These are phyloP conservation scores for Blastocystis sp. DNA, from an alignment of 352 stramenopile genomes.

Conservation along the genomic window DNA sequence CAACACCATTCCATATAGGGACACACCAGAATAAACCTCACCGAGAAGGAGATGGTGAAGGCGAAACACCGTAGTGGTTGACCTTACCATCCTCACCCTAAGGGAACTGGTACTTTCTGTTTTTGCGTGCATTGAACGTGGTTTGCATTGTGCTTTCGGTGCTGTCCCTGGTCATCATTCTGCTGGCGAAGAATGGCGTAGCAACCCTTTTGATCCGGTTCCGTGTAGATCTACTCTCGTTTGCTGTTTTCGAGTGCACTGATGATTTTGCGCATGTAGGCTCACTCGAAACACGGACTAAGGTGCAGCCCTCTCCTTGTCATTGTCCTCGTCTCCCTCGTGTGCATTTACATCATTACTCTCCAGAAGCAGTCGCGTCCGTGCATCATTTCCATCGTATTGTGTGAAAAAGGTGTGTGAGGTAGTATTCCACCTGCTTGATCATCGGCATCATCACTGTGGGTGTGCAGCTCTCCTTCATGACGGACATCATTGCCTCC, in stretches of 20 bases:
- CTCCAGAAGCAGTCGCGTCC: neutral
- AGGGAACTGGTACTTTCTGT: neutral
- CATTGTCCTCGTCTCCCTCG: neutral
- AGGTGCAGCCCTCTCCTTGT: neutral
- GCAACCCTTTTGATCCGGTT: neutral
- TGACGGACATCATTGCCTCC: neutral
- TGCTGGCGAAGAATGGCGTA: neutral
- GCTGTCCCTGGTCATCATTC: neutral
- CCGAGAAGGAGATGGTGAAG: too few species aligned
- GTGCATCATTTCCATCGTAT: neutral
- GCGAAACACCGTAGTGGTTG: neutral
- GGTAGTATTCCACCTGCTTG: conserved; percentile 9
- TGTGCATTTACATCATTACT: conserved; percentile 20
- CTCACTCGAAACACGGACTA: neutral
- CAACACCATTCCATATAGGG: too few species aligned
- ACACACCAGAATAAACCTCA: too few species aligned
- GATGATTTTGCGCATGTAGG: conserved; percentile 7
- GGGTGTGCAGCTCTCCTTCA: neutral
- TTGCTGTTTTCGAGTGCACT: neutral
- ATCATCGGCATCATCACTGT: neutral
- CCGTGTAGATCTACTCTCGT: conserved; percentile 10
- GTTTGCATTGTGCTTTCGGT: neutral
- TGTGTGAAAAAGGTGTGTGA: neutral
- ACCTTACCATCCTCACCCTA: neutral
- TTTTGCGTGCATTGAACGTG: conserved; percentile 15